A percentile compares a stretch with the other conserved stretches of the same genome.
Evolutionary conservation across 306 rosid species (phyloP).

Genomic region (Calophaca sinica): DNA sequence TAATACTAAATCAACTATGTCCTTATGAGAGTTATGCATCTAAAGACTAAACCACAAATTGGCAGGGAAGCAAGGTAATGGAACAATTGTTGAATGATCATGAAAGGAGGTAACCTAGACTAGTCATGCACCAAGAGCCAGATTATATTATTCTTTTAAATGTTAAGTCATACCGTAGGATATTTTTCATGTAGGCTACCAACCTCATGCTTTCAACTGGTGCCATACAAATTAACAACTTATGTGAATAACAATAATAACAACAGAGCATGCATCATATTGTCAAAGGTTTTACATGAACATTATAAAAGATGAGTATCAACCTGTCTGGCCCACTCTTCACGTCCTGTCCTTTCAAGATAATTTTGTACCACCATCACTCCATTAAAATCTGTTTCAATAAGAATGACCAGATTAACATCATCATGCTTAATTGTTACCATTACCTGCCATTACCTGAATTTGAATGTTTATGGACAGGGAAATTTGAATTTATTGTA

Average conservation of each 20-base stretch:
- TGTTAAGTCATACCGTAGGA: neutral
- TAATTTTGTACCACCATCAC: constrained; percentile 86
- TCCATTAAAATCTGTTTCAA: constrained; percentile 92
- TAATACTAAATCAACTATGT: constrained; percentile 23
- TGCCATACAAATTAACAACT: constrained; percentile 28
- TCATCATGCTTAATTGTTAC: constrained; percentile 13
- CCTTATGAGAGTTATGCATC: constrained; percentile 6
- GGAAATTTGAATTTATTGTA: constrained; percentile 2
- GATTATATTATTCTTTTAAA: neutral
- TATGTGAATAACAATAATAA: neutral
- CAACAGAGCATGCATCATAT: constrained; percentile 14
- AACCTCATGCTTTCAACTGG: constrained; percentile 25
- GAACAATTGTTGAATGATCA: constrained; percentile 22
- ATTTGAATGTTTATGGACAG: constrained; percentile 15
- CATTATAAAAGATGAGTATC: constrained; percentile 43
- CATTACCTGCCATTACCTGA: neutral
- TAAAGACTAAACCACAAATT: constrained; percentile 6
- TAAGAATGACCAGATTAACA: constrained; percentile 36
- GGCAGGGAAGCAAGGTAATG: constrained; percentile 24
- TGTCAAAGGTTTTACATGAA: constrained; percentile 27
- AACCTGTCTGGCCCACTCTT: constrained; percentile 92
- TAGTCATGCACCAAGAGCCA: constrained; percentile 25
- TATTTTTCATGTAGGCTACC: constrained; percentile 18
- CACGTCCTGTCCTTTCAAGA: constrained; percentile 80
- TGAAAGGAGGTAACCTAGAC: constrained; percentile 24